Conservation (phyloP, 805 yeast species). For the Candida jianshihensis region DNA sequence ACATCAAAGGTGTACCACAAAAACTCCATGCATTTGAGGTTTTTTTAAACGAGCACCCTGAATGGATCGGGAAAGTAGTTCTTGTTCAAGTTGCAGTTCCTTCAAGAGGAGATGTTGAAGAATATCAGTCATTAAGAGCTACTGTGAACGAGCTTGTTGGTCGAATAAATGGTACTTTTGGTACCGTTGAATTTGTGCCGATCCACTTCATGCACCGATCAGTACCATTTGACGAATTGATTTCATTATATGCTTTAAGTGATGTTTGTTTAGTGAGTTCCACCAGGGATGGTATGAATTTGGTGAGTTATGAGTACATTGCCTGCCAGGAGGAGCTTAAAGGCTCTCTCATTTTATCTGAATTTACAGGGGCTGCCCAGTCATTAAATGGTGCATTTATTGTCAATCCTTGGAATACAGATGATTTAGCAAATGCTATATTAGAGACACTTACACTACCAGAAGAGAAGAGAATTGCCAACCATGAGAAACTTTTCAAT, state of each 20-base stretch:
- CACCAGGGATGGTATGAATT: conserved; percentile 97
- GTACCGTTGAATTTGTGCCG: conserved; percentile 96
- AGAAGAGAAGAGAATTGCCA: conserved; percentile 68
- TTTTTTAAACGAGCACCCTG: conserved; percentile 87
- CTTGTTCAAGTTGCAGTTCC: conserved; percentile 97
- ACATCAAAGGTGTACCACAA: conserved; percentile 97
- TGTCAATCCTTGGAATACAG: conserved; percentile 98
- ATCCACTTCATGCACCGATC: conserved; percentile 94
- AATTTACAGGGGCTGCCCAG: conserved; percentile 99
- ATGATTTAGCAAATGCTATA: conserved; percentile 81
- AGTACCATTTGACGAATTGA: conserved; percentile 84
- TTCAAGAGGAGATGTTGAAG: conserved; percentile 96
- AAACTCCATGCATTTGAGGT: conserved; percentile 94
- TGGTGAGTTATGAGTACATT: conserved; percentile 92
- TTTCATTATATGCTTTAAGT: conserved; percentile 75
- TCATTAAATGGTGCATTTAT: conserved; percentile 88
- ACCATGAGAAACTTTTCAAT: conserved; percentile 76
- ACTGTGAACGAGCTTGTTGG: conserved; percentile 96
- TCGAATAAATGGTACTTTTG: conserved; percentile 91
- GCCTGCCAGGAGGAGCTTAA: conserved; percentile 86
- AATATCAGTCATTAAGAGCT: conserved; percentile 87
- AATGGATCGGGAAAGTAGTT: conserved; percentile 96
- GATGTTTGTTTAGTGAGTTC: conserved; percentile 92
- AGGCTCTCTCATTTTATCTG: conserved; percentile 84
- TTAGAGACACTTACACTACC: conserved; percentile 82